phyloP scores from a whole-genome alignment of 805 yeast species.

The Candida quercuum region DNA sequence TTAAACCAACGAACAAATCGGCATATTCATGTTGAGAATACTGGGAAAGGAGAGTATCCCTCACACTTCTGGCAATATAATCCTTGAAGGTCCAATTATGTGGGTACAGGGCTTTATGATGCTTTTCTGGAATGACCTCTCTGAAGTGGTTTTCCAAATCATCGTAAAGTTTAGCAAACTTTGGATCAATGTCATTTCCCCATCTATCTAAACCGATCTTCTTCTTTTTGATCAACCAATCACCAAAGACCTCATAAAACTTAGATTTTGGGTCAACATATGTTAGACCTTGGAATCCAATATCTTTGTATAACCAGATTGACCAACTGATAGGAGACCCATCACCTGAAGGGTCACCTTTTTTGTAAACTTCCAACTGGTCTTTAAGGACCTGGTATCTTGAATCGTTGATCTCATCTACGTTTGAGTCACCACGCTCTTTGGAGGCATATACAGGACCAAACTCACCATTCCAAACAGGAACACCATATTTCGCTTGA shows the following conservation, averaged over 20 bases:
- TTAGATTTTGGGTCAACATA: slow-evolving; percentile 40
- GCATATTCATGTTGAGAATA: slow-evolving; percentile 41
- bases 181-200: slow-evolving; percentile 43
- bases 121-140: slow-evolving; percentile 35
- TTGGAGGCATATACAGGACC: slow-evolving; percentile 45
- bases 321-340: slow-evolving; percentile 42
- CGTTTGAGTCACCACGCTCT: slow-evolving; percentile 35
- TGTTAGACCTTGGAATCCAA: slow-evolving; percentile 46
- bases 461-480: slow-evolving; percentile 52
- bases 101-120: slow-evolving; percentile 37
- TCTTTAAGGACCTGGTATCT: slow-evolving; percentile 40
- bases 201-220: slow-evolving; percentile 42
- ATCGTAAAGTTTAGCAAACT: slow-evolving; percentile 31
- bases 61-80: slow-evolving; percentile 33
- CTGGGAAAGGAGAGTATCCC: slow-evolving; percentile 40
- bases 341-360: slow-evolving; percentile 46
- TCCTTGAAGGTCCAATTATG: slow-evolving; percentile 31
- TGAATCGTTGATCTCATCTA: slow-evolving; percentile 31
- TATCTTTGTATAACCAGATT: slow-evolving; percentile 49
- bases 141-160: slow-evolving; percentile 32
- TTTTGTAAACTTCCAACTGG: slow-evolving; percentile 38
- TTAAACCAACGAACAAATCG: slow-evolving; percentile 34
- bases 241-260: slow-evolving; percentile 37
- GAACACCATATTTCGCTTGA: slow-evolving; percentile 34
- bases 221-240: slow-evolving; percentile 38